These are phyloP conservation scores for Acanthamoeba culbertsoni DNA, from an alignment of 208 protist species.

Conservation along the genomic window DNA sequence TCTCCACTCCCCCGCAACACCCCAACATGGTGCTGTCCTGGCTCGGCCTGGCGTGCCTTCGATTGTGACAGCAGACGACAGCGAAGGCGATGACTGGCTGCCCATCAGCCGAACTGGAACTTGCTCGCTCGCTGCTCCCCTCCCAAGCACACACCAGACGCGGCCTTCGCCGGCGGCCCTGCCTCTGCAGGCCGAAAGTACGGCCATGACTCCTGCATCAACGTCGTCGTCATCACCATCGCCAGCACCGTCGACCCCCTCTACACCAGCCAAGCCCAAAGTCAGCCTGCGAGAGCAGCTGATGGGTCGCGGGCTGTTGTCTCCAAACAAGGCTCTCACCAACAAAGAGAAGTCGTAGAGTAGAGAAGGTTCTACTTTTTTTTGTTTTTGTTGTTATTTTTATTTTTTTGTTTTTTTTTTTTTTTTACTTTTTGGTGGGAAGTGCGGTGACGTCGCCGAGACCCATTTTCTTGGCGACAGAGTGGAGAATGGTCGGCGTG, in stretches of 20 bases:
- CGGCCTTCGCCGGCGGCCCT: background rate
- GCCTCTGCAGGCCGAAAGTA: background rate
- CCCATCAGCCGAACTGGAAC: no score
- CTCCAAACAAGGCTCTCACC: background rate
- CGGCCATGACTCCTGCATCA: background rate
- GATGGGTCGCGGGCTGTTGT: background rate
- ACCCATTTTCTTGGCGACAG: background rate
- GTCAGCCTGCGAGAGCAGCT: constrained; percentile 20
- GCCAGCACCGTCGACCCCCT: background rate
- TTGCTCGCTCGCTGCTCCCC: no score
- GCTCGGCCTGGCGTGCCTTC: no score
- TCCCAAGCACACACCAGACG: background rate
- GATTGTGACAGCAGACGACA: no score
- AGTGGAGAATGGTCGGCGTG: background rate
- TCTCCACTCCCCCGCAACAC: no score
- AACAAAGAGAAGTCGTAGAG: no score
- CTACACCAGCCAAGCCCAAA: constrained; percentile 19
- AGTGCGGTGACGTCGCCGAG: background rate
- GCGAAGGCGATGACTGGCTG: no score
- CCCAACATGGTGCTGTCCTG: no score
- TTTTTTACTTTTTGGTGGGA: background rate
- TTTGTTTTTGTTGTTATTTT: no score
- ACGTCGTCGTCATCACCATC: background rate
- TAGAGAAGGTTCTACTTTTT: no score
- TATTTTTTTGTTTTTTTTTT: background rate